A percentile compares a stretch with the other conserved stretches of the same genome.
These are phyloP conservation scores for Septoria linicola DNA, from an alignment of 2,329 filamentous ascomycete genomes.

Conservation along the genomic window DNA sequence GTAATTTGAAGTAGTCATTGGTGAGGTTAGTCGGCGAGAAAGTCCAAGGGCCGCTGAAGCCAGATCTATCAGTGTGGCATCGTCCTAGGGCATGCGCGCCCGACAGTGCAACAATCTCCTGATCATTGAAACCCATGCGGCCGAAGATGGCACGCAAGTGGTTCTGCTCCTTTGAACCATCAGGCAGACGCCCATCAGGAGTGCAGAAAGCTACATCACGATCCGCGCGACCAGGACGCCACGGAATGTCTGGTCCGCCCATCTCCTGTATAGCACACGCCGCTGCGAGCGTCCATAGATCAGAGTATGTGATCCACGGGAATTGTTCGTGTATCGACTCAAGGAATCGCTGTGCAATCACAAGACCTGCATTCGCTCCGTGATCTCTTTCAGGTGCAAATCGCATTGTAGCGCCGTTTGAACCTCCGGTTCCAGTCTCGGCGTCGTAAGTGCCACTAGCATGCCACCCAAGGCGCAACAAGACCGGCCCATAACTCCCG, in stretches of 20 bases:
- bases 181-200: slow-evolving; percentile 85
- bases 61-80: slow-evolving; percentile 84
- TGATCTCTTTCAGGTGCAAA: slow-evolving; percentile 86
- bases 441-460: slow-evolving; percentile 88
- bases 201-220: slow-evolving; percentile 81
- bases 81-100: slow-evolving; percentile 87
- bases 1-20: slow-evolving; percentile 90
- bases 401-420: slow-evolving; percentile 96
- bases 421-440: slow-evolving; percentile 82
- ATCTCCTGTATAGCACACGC: slow-evolving; percentile 90
- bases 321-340: slow-evolving; percentile 86
- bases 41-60: slow-evolving; percentile 86
- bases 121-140: slow-evolving; percentile 97
- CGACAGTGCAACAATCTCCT: slow-evolving; percentile 86
- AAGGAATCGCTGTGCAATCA: slow-evolving; percentile 84
- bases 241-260: slow-evolving; percentile 83
- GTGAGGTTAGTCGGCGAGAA: slow-evolving; percentile 88
- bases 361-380: slow-evolving; percentile 89
- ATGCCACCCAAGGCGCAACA: slow-evolving; percentile 92
- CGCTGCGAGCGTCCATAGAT: slow-evolving; percentile 91
- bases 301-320: slow-evolving; percentile 95
- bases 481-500: slow-evolving; percentile 89
- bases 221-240: slow-evolving; percentile 81
- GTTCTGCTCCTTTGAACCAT: slow-evolving; percentile 72
- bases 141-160: slow-evolving; percentile 91